A percentile compares a stretch with the other conserved stretches of the same genome.
phyloP scores from a whole-genome alignment of 2,329 filamentous ascomycete species.

The Magnaporthiopsis rhizophila region DNA sequence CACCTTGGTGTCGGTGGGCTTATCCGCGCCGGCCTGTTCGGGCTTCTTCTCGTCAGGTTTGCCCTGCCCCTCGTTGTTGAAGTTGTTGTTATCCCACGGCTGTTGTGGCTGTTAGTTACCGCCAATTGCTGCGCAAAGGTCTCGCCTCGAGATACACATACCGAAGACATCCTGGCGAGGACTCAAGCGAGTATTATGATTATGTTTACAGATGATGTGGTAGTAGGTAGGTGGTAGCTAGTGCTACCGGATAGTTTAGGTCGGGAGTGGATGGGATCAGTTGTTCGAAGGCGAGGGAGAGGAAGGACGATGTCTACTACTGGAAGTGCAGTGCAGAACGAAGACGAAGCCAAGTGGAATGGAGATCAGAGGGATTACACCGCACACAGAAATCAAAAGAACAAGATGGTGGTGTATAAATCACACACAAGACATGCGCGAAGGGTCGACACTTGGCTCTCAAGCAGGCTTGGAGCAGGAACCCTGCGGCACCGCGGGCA shows the following conservation, averaged over 20 bases:
- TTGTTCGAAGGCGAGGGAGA: neutral
- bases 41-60: constrained; percentile 7
- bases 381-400: neutral
- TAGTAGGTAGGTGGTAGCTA: neutral
- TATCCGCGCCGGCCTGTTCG: constrained; percentile 3
- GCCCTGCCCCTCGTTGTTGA: constrained; percentile 11
- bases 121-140: neutral
- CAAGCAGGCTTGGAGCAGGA: neutral
- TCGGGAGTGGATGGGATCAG: neutral
- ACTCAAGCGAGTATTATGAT: neutral
- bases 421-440: neutral
- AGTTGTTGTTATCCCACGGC: constrained; percentile 1
- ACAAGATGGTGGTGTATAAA: constrained; percentile 3
- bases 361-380: neutral
- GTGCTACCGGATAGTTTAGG: neutral
- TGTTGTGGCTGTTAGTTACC: neutral
- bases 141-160: neutral
- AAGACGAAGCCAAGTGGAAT: neutral
- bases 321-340: neutral
- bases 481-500: neutral
- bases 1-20: constrained; percentile 4
- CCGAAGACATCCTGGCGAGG: constrained; percentile 1
- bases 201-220: neutral
- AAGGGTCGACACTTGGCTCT: constrained; percentile 1
- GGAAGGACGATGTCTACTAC: neutral